Percentiles rank a stretch among this genome's conserved stretches.
These are phyloP conservation scores for Scutellaria galericulata DNA, from an alignment of 257 asterid species.

Conservation along the genomic window DNA sequence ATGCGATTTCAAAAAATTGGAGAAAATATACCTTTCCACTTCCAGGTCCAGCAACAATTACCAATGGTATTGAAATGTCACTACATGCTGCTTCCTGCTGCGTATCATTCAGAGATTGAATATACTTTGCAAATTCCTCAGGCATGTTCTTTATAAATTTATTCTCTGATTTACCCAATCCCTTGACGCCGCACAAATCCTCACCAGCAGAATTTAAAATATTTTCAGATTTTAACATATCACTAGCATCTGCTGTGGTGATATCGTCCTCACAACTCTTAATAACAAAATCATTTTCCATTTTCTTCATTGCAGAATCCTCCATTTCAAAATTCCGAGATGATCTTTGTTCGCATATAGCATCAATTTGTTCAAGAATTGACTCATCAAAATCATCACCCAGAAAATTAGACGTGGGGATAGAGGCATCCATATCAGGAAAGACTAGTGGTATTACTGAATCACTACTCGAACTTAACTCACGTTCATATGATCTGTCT, in stretches of 20 bases:
- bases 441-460: conserved; percentile 44
- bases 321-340: conserved; percentile 47
- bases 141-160: conserved; percentile 62
- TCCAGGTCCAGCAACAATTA: conserved; percentile 99
- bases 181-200: conserved; percentile 39
- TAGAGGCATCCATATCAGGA: conserved; percentile 39
- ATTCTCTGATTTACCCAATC: conserved; percentile 38
- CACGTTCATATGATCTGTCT: conserved; percentile 35
- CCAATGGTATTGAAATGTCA: conserved; percentile 80
- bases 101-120: conserved; percentile 75
- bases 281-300: conserved; percentile 39
- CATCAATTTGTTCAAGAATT: conserved; percentile 75
- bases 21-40: conserved; percentile 85
- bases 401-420: conserved; percentile 33
- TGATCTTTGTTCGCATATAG: conserved; percentile 63
- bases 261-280: conserved; percentile 44
- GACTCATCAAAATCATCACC: conserved; percentile 81
- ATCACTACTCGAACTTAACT: conserved; percentile 34
- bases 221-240: conserved; percentile 41
- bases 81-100: conserved; percentile 95
- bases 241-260: conserved; percentile 33
- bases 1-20: conserved; percentile 11
- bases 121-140: conserved; percentile 69
- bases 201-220: conserved; percentile 36
- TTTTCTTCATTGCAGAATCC: conserved; percentile 30